Percentiles rank a stretch among this genome's conserved stretches.
These are phyloP conservation scores for Magnolia officinalis DNA, from an alignment of 164 flowering plant genomes.

Conservation along the genomic window DNA sequence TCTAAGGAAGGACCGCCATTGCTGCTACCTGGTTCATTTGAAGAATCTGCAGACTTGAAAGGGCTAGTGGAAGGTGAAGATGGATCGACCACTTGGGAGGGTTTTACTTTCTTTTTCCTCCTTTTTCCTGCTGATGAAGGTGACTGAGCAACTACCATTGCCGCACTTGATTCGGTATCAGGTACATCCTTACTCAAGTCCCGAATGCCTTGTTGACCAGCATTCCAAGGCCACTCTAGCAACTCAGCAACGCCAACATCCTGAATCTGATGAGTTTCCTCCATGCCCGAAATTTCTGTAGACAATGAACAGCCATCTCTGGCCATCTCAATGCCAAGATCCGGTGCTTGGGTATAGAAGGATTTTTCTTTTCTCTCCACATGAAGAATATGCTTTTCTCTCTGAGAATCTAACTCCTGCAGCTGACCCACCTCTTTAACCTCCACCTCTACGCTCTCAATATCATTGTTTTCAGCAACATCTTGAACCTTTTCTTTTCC, in stretches of 20 bases:
- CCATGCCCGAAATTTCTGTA: constrained; percentile 33
- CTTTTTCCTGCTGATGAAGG: constrained; percentile 37
- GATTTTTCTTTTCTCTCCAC: constrained; percentile 51
- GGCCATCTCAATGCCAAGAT: constrained; percentile 56
- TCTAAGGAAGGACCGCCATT: constrained; percentile 38
- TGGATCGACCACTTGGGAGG: constrained; percentile 40
- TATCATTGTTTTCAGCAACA: constrained; percentile 42
- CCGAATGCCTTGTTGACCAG: constrained; percentile 38
- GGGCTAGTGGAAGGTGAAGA: constrained; percentile 45
- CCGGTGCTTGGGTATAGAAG: constrained; percentile 74
- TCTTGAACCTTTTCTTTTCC: constrained; percentile 52
- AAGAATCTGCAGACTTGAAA: constrained; percentile 52
- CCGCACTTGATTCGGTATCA: constrained; percentile 29
- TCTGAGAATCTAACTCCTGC: constrained; percentile 34
- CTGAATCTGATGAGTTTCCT: constrained; percentile 48
- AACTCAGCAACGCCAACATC: constrained; percentile 28
- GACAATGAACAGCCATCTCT: constrained; percentile 49
- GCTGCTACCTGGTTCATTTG: constrained; percentile 44
- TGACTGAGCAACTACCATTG: constrained; percentile 26
- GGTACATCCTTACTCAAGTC: constrained; percentile 35
- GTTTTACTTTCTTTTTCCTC: constrained; percentile 61
- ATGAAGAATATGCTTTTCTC: constrained; percentile 26
- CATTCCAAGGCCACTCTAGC: constrained; percentile 30
- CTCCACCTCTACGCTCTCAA: constrained; percentile 56
- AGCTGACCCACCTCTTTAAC: constrained; percentile 71